Evolutionary conservation across 2,329 filamentous ascomycete species (phyloP), one percentile per base, ranked within the genome.

Genomic region (Xylariaceae sp.): DNA sequence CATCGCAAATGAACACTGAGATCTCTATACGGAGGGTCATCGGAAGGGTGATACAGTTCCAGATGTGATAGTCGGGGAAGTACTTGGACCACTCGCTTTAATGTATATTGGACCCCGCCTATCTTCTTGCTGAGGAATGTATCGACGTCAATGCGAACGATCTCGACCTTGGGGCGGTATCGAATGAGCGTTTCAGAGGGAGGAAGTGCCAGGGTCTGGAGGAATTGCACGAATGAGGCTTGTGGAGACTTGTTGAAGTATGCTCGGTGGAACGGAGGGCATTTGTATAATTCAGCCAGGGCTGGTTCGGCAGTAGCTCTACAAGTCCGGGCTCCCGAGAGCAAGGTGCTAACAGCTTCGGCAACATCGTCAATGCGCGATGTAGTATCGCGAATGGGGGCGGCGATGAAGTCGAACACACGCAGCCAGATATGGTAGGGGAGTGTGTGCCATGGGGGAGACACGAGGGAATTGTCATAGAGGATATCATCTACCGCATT

Each of bases 101-200:
- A 69, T 57, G 87, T 80, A 53, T 87, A 76, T 16, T 67, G 66
- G 6, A 54, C 56, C 7, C 65, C 62, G 7, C 46, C 52, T 16
- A 63, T 31, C 44, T 65, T 72, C 39, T 52, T 61, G 24, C 41
- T 55, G 9, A 70, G 53, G 8, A 74, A 66, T 37, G 74, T 66
- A 33, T 79, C 82, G 9, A 88, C 86, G 67, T 95, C 87, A 44
- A 96, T 77, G 56, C 86, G 83, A 19, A 96, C 75, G 6, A 82
- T 79, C 67, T 87, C 84, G 46, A 95, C 81, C 75, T 92, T 96
- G 64, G 80, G 80, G 36, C 83, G 79, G 70, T 94, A 94, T 60
- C 90, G 87, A 60, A 84, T 81, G 2, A 72, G 70, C 1, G 83
- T 82, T 2, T 74, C 71, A 4, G 76, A 73, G 12, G 76, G 77